Evolutionary conservation across 208 protist species (phyloP).

Genomic region (Acanthamoeba royreba): DNA sequence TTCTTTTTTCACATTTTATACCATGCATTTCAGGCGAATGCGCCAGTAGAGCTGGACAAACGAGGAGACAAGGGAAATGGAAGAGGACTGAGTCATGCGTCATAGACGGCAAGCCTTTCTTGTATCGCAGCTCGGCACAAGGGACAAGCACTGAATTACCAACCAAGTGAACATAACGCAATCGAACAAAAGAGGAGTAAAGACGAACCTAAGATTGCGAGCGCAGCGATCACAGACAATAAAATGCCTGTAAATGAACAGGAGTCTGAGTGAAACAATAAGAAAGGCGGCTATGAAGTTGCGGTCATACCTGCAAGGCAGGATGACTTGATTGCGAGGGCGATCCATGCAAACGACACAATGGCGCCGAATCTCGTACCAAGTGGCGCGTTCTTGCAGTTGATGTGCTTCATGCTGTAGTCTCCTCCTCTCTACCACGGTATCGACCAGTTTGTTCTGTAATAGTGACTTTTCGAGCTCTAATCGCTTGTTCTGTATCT

Average conservation of each 20-base stretch:
- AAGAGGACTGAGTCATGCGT: no score
- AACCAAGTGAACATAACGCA: no score
- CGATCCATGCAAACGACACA: constrained; percentile 16
- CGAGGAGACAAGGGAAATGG: no score
- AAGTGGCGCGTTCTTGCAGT: neutral
- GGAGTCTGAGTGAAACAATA: neutral
- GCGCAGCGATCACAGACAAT: neutral
- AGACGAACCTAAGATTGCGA: neutral
- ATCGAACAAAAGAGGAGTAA: no score
- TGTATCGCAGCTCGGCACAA: no score
- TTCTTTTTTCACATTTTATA: no score
- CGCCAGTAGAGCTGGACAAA: no score
- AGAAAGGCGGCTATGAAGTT: neutral
- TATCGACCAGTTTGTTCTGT: neutral
- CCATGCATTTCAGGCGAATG: no score
- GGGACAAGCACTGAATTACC: no score
- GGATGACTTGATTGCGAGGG: neutral
- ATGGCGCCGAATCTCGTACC: neutral
- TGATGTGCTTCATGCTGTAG: neutral
- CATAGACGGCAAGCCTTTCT: no score
- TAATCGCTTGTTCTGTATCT: neutral
- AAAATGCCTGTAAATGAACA: neutral
- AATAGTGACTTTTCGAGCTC: neutral
- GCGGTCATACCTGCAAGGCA: neutral
- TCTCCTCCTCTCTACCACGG: neutral